These are phyloP conservation scores for Cynara cardunculus DNA, from an alignment of 129 eudicot genomes.

Conservation along the genomic window DNA sequence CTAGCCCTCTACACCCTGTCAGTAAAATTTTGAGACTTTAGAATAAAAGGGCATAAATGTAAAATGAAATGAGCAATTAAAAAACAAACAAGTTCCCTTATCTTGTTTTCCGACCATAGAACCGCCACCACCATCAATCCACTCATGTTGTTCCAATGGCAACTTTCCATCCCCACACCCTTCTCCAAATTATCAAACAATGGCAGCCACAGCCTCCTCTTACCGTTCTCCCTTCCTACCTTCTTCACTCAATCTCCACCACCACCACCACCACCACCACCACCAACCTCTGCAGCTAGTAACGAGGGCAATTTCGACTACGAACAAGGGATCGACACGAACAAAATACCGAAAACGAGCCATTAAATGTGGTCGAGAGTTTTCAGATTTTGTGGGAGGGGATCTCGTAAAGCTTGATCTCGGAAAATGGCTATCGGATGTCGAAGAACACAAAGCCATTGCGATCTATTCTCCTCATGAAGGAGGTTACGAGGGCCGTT, in stretches of 20 bases:
- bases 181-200: constrained; percentile 11
- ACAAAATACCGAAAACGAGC: constrained; percentile 13
- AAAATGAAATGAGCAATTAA: constrained; percentile 8
- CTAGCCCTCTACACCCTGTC: background rate
- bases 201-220: constrained; percentile 51
- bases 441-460: constrained; percentile 88
- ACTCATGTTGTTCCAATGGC: constrained; percentile 32
- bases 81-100: constrained; percentile 30
- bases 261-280: constrained; percentile 17
- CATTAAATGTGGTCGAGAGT: constrained; percentile 45
- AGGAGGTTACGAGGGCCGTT: constrained; percentile 94
- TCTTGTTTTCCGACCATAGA: constrained; percentile 57
- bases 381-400: constrained; percentile 86
- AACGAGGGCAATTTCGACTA: background rate
- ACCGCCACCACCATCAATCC: constrained; percentile 22
- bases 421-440: constrained; percentile 80
- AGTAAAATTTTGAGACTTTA: background rate
- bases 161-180: constrained; percentile 9
- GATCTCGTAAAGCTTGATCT: constrained; percentile 79
- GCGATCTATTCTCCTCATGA: constrained; percentile 93
- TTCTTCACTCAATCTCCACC: constrained; percentile 21
- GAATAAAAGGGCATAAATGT: background rate
- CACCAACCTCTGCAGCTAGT: constrained; percentile 2
- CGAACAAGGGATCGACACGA: background rate
- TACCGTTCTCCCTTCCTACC: constrained; percentile 38